These are phyloP conservation scores for Chara braunii DNA, from an alignment of 139 green algal genomes.

Conservation along the genomic window DNA sequence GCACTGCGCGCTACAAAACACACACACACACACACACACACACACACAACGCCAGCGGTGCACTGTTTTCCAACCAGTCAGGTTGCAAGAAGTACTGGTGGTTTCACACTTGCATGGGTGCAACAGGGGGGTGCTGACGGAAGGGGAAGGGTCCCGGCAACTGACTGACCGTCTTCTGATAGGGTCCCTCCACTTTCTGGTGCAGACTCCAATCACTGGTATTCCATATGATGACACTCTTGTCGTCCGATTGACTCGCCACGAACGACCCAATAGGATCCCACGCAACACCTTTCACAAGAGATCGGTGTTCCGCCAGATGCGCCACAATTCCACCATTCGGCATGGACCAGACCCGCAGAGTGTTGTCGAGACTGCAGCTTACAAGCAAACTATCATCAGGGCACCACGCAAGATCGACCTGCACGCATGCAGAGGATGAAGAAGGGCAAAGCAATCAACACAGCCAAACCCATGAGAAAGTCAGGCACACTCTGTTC, in stretches of 20 bases:
- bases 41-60: too few relatives aligned
- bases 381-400: slow-evolving; percentile 68
- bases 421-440: too few relatives aligned
- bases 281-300: slow-evolving; percentile 93
- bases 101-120: slow-evolving; percentile 39
- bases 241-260: slow-evolving; percentile 69
- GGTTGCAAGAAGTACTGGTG: too few relatives aligned
- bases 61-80: too few relatives aligned
- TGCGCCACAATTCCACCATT: slow-evolving; percentile 18
- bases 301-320: slow-evolving; percentile 58
- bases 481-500: too few relatives aligned
- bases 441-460: too few relatives aligned
- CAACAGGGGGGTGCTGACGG: slow-evolving; percentile 42
- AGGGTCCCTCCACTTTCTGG: slow-evolving; percentile 45
- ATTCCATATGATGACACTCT: slow-evolving; percentile 73
- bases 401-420: slow-evolving; percentile 73
- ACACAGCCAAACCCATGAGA: too few relatives aligned
- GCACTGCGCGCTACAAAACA: too few relatives aligned
- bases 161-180: slow-evolving; percentile 36
- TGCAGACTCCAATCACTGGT: slow-evolving; percentile 59
- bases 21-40: too few relatives aligned
- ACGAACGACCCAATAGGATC: slow-evolving; percentile 86
- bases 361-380: slow-evolving; percentile 71
- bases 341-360: slow-evolving; percentile 56
- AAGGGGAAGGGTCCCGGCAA: too few relatives aligned